These are phyloP conservation scores for Kuraishia ogatae DNA, from an alignment of 805 yeast species.

Conservation along the genomic window DNA sequence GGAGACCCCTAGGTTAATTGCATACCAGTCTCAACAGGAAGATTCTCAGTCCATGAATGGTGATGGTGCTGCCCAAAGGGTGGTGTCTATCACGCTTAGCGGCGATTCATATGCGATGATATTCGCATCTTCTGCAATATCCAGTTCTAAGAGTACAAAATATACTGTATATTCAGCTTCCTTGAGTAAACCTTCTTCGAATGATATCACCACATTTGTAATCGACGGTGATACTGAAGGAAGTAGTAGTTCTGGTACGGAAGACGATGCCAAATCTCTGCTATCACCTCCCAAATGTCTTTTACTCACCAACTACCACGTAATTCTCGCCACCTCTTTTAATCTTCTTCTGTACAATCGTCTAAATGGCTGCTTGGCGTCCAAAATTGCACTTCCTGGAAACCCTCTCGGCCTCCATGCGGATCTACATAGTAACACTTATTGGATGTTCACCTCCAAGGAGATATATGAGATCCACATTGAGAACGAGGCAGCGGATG, in stretches of 20 bases:
- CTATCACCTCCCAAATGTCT: background rate
- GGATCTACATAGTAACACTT: constrained; percentile 48
- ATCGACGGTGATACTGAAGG: no score
- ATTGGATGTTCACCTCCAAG: constrained; percentile 62
- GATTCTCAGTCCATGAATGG: background rate
- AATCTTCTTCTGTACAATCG: background rate
- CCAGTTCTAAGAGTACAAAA: background rate
- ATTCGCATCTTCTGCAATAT: constrained; percentile 5
- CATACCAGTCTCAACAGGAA: background rate
- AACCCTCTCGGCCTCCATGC: constrained; percentile 35
- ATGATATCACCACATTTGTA: background rate
- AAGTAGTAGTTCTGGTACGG: no score
- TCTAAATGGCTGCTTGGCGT: background rate
- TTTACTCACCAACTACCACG: background rate
- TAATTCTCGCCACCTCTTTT: background rate
- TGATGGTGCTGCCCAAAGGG: background rate
- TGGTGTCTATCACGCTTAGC: constrained; percentile 6
- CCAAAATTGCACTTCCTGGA: constrained; percentile 19
- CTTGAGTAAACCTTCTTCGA: background rate
- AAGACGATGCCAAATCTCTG: background rate
- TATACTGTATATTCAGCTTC: background rate
- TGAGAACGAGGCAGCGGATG: constrained; percentile 58
- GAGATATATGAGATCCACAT: constrained; percentile 66
- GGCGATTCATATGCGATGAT: constrained; percentile 11
- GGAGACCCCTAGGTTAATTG: background rate